Evolutionary conservation across 2,329 filamentous ascomycete genomes (phyloP), one percentile per base, ranked within the genome.

Genomic region (Ophiostoma ulmi): DNA sequence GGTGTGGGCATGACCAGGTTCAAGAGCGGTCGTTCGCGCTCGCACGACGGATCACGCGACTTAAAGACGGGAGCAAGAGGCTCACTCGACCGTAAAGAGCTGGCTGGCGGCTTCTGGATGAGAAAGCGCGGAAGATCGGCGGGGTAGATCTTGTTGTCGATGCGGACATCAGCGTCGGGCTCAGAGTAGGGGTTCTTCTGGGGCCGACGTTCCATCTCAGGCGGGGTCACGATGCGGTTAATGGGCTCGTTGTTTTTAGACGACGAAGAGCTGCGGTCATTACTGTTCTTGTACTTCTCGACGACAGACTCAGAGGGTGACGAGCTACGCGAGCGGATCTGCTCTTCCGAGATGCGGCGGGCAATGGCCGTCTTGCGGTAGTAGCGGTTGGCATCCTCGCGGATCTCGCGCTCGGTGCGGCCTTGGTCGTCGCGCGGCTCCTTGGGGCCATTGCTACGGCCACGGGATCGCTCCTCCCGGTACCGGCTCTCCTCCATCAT

Each of bases 1-100:
- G 88, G 88, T 1, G 88, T 90, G 22, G 88, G 88, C 52, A 82
- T 81, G 67, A 90, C 85, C 63, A 90, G 76, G 74, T 88, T 89
- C 39, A 90, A 78, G 71, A 88, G 75, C 0, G 88, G 88, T 5
- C 88, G 80, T 68, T 86, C 82, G 67, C 85, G 80, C 76, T 86
- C 84, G 70, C 82, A 83, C 22, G 84, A 86, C 66, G 84, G 83
- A 71, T 88, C 85, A 52, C 84, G 81, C 26, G 82, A 80, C 71
- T 76, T 79, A 74, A 84, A 84, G 22, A 78, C 67, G 3, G 80
- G 77, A 4, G 75, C 71, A n/a, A 72, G 77, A n/a, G 73, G 77
- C 70, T 73, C 13, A n/a, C 35, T 26, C 35, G n/a, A 17, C 58
- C 52, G n/a, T 20, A 17, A 48, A 13, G 58, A 63, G 8, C 10